A percentile compares a stretch with the other conserved stretches of the same genome.
These are phyloP conservation scores for Obelidium mucronatum DNA, from an alignment of 192 early-diverging fungal species.

Conservation along the genomic window DNA sequence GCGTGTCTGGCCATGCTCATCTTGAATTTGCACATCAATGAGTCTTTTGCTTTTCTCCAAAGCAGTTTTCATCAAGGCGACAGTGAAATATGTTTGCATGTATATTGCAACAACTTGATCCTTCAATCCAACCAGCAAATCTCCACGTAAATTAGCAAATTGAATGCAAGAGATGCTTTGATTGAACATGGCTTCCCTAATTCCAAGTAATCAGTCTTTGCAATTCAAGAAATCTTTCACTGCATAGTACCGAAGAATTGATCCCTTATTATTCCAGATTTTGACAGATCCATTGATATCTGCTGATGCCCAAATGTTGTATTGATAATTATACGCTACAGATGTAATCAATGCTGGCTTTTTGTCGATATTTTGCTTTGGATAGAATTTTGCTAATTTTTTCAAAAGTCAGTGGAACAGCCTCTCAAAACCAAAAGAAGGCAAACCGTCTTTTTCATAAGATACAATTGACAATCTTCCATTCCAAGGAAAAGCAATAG, in stretches of 20 bases:
- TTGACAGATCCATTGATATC: constrained; percentile 37
- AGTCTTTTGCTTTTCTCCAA: constrained; percentile 1
- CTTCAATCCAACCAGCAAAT: constrained; percentile 39
- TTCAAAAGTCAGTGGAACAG: background rate
- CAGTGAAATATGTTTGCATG: constrained; percentile 43
- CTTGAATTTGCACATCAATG: background rate
- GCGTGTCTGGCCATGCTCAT: background rate
- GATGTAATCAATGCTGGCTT: constrained; percentile 7
- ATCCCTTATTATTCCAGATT: constrained; percentile 41
- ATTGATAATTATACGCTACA: constrained; percentile 19
- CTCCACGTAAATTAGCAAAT: constrained; percentile 47
- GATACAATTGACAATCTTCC: constrained; percentile 7
- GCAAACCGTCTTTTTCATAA: constrained; percentile 15
- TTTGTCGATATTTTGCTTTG: constrained; percentile 12
- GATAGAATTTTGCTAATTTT: constrained; percentile 5
- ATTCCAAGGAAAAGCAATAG: constrained; percentile 34
- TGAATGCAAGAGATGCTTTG: constrained; percentile 35
- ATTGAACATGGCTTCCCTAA: constrained; percentile 44
- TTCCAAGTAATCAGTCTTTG: too few relatives aligned
- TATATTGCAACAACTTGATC: constrained; percentile 41
- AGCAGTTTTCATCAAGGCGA: constrained; percentile 21
- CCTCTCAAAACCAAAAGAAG: background rate
- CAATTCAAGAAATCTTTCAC: too few relatives aligned
- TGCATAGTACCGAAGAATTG: too few relatives aligned
- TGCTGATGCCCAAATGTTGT: constrained; percentile 40